Evolutionary conservation across 2,329 filamentous ascomycete species (phyloP).

Genomic region (Magnaporthiopsis poae): DNA sequence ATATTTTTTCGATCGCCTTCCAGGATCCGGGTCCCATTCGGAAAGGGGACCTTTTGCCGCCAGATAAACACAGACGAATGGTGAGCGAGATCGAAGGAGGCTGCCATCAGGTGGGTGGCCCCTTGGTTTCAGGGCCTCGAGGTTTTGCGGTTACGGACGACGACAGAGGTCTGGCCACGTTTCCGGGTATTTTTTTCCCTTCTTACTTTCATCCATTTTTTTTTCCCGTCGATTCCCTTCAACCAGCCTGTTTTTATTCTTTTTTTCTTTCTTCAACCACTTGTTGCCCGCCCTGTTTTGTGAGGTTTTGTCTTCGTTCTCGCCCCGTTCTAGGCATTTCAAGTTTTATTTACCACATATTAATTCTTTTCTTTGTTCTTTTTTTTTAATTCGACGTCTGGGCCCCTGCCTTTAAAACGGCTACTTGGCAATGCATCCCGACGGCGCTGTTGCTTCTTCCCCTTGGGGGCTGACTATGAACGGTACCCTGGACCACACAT

Average conservation of each 20-base stretch:
- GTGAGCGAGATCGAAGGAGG: constrained; percentile 5
- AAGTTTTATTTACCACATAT: neutral
- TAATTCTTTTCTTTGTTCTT: neutral
- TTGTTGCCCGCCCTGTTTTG: neutral
- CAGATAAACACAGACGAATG: neutral
- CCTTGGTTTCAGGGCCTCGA: neutral
- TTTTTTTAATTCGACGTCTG: no score
- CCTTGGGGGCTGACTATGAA: neutral
- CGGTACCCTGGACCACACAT: no score
- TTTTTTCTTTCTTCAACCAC: neutral
- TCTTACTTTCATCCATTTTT: neutral
- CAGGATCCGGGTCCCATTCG: no score
- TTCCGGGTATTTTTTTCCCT: neutral
- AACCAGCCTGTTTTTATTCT: neutral
- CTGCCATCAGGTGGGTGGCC: neutral
- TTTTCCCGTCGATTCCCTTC: neutral
- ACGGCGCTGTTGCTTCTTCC: constrained; percentile 11
- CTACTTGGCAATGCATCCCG: neutral
- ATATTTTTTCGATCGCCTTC: neutral
- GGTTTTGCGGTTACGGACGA: neutral
- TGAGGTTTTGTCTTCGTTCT: neutral
- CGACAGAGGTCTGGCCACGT: neutral
- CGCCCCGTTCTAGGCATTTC: neutral
- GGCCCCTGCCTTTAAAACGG: neutral
- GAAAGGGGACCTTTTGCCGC: neutral